Conservation (phyloP, 2,329 filamentous ascomycete species). For the Aphanocladium album region DNA sequence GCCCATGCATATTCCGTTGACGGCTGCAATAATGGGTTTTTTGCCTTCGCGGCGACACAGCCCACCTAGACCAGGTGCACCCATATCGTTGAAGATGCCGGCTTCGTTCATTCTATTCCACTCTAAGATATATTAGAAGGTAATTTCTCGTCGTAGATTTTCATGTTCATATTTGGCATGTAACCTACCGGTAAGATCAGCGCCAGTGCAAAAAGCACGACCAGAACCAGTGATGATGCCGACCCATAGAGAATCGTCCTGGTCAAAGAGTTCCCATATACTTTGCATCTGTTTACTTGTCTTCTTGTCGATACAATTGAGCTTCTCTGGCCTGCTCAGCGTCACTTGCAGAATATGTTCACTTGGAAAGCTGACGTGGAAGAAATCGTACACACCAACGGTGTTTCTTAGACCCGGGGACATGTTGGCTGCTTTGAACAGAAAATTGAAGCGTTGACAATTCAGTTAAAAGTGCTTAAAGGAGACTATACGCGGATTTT, state of each 20-base stretch:
- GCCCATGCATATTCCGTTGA: constrained; percentile 68
- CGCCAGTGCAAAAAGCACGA: background rate
- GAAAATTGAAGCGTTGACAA: background rate
- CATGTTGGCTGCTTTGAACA: background rate
- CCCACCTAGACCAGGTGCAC: constrained; percentile 43
- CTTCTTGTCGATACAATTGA: background rate
- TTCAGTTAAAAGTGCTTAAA: background rate
- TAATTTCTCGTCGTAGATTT: no score
- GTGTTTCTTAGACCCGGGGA: background rate
- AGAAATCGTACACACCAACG: background rate
- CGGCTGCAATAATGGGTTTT: constrained; percentile 70
- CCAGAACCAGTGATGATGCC: background rate
- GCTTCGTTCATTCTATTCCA: background rate
- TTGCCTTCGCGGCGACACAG: constrained; percentile 59
- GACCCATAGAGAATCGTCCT: background rate
- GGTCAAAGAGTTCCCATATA: constrained; percentile 1
- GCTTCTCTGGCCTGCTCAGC: background rate
- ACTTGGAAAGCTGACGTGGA: background rate
- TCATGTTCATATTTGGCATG: no score
- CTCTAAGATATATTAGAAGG: background rate
- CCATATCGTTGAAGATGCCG: background rate
- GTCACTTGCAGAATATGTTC: background rate
- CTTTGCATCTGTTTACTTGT: background rate
- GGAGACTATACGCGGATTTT: background rate
- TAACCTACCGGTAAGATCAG: background rate